These are phyloP conservation scores for Podospora conica DNA, from an alignment of 495 filamentous ascomycete species.

Conservation along the genomic window DNA sequence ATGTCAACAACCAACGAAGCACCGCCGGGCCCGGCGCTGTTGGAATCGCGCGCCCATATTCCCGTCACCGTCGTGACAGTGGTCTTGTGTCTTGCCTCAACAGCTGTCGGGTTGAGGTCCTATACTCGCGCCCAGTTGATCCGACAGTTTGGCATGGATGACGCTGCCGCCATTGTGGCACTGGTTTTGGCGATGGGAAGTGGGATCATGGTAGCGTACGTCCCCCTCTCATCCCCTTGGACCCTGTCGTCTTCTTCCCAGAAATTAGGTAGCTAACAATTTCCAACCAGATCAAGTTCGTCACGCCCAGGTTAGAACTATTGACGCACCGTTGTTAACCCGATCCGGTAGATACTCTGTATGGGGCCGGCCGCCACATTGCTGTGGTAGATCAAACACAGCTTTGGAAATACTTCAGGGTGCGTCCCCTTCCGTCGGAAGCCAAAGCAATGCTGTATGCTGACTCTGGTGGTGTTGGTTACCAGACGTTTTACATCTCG, in stretches of 20 bases:
- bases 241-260: background rate
- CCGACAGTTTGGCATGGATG: conserved; percentile 39
- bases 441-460: background rate
- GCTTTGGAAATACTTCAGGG: conserved; percentile 21
- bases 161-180: conserved; percentile 28
- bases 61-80: conserved; percentile 19
- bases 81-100: conserved; percentile 24
- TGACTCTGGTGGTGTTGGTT: background rate
- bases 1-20: background rate
- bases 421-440: background rate
- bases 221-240: background rate
- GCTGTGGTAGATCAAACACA: conserved; percentile 5
- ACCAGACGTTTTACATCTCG: conserved; percentile 36
- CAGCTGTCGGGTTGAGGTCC: conserved; percentile 30
- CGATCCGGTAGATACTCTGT: conserved; percentile 15
- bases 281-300: background rate
- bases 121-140: conserved; percentile 37
- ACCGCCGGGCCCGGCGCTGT: conserved; percentile 6
- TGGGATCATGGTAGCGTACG: conserved; percentile 22
- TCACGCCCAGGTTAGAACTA: background rate
- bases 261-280: background rate
- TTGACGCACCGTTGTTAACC: background rate
- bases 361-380: conserved; percentile 23
- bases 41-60: conserved; percentile 20
- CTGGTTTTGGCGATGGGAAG: conserved; percentile 22